phyloP scores from a whole-genome alignment of 169 alveolate species.

The Miamiensis avidus region DNA sequence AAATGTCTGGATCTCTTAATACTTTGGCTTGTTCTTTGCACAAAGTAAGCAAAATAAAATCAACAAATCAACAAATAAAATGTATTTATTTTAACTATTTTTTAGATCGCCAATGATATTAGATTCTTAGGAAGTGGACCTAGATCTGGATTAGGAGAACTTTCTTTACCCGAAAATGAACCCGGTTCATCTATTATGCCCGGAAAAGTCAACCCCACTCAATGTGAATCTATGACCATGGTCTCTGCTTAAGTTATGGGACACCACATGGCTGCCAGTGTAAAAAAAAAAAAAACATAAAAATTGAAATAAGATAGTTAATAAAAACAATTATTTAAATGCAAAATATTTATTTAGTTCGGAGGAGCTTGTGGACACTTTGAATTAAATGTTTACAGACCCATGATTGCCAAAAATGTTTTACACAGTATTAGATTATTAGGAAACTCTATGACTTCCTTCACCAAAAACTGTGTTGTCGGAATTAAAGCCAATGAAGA shows the following conservation, averaged over 20 bases:
- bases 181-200: slow-evolving; percentile 94
- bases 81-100: not conserved
- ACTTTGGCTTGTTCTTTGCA: slow-evolving; percentile 77
- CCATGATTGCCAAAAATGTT: slow-evolving; percentile 85
- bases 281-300: not conserved
- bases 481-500: slow-evolving; percentile 85
- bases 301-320: not conserved
- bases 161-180: slow-evolving; percentile 89
- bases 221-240: slow-evolving; percentile 93
- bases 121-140: slow-evolving; percentile 90
- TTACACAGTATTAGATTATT: slow-evolving; percentile 78
- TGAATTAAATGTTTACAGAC: slow-evolving; percentile 92
- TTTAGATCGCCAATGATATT: slow-evolving; percentile 85
- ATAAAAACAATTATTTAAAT: too few relatives aligned
- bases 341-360: not conserved
- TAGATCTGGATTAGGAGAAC: slow-evolving; percentile 87
- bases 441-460: slow-evolving; percentile 82
- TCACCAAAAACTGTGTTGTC: slow-evolving; percentile 83
- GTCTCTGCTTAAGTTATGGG: slow-evolving; percentile 91
- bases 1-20: slow-evolving; percentile 73
- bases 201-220: slow-evolving; percentile 93
- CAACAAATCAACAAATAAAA: too few relatives aligned
- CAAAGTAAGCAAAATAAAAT: slow-evolving; percentile 38
- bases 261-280: slow-evolving; percentile 85
- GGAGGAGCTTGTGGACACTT: slow-evolving; percentile 92